Evolutionary conservation across 1,284 basidiomycete genomes (phyloP).

Genomic region (Cryptococcus wingfieldii): DNA sequence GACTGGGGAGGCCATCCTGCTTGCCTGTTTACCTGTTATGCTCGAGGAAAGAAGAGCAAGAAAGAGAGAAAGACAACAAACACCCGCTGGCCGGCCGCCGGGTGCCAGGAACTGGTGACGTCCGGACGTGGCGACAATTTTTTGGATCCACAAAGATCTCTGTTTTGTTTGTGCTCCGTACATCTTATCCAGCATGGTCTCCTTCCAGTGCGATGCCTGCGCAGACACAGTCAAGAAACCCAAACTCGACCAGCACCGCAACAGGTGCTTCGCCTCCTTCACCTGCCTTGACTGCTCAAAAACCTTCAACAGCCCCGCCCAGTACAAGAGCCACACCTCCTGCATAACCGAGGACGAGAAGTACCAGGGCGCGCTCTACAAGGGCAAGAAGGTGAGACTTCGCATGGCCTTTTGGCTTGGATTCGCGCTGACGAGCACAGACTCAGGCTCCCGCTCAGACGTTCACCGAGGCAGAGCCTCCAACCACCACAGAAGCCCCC

Average conservation of each 20-base stretch:
- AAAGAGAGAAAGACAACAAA: no score
- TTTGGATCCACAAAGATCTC: not conserved
- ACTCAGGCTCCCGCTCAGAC: conserved; percentile 3
- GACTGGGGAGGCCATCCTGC: no score
- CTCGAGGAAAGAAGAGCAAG: no score
- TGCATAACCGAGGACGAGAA: conserved; percentile 88
- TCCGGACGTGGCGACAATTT: not conserved
- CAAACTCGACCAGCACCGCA: conserved; percentile 58
- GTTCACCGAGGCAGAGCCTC: conserved; percentile 14
- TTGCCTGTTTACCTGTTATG: no score
- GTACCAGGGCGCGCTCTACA: conserved; percentile 80
- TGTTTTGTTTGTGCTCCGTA: not conserved
- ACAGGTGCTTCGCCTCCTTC: conserved; percentile 57
- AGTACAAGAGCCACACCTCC: conserved; percentile 75
- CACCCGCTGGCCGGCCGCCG: no score
- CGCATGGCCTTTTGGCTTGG: not conserved
- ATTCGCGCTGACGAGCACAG: not conserved
- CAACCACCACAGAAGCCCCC: conserved; percentile 11
- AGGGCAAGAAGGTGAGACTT: conserved; percentile 59
- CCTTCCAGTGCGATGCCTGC: conserved; percentile 64
- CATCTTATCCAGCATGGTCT: conserved; percentile 52
- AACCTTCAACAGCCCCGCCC: conserved; percentile 62
- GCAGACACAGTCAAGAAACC: conserved; percentile 85
- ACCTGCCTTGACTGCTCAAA: conserved; percentile 84
- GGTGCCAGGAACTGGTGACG: not conserved